phyloP scores from a whole-genome alignment of 2,329 filamentous ascomycete species.

The Geosmithia flava region DNA sequence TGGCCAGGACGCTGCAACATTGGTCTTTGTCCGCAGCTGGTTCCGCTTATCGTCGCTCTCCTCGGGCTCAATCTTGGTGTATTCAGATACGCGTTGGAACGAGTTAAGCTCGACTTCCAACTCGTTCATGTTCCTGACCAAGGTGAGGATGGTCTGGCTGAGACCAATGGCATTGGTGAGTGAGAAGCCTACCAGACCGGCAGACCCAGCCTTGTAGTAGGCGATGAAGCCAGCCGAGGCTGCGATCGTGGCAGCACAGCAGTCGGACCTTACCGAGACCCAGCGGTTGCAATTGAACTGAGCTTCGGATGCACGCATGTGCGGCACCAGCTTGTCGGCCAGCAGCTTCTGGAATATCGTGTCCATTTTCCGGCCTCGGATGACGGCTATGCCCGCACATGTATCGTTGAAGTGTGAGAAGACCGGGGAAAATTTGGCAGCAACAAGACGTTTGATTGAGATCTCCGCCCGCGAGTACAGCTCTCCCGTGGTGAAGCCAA shows the following conservation, averaged over 20 bases:
- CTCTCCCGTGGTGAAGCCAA: constrained; percentile 33
- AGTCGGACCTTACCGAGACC: constrained; percentile 41
- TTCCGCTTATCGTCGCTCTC: constrained; percentile 27
- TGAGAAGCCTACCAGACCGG: constrained; percentile 15
- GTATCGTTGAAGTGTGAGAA: constrained; percentile 45
- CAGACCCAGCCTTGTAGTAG: constrained; percentile 11
- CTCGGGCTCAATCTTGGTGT: constrained; percentile 31
- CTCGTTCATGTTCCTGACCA: constrained; percentile 43
- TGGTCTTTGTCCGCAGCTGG: constrained; percentile 17
- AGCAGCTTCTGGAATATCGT: constrained; percentile 33
- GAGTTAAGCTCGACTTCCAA: constrained; percentile 43
- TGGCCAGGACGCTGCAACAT: constrained; percentile 32
- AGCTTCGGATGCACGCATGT: constrained; percentile 32
- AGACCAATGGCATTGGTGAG: constrained; percentile 41
- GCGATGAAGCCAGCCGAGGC: constrained; percentile 39
- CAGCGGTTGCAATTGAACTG: constrained; percentile 45
- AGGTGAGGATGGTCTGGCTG: constrained; percentile 34
- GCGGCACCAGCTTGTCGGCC: constrained; percentile 34
- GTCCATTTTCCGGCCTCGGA: constrained; percentile 37
- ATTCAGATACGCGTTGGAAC: constrained; percentile 37
- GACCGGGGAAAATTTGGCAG: constrained; percentile 37
- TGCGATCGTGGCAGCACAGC: constrained; percentile 39
- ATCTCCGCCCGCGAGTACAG: constrained; percentile 37
- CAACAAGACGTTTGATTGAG: constrained; percentile 29
- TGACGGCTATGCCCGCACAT: constrained; percentile 34